These are phyloP conservation scores for Penicillium fuscoglaucum DNA, from an alignment of 2,329 filamentous ascomycete genomes.

Conservation along the genomic window DNA sequence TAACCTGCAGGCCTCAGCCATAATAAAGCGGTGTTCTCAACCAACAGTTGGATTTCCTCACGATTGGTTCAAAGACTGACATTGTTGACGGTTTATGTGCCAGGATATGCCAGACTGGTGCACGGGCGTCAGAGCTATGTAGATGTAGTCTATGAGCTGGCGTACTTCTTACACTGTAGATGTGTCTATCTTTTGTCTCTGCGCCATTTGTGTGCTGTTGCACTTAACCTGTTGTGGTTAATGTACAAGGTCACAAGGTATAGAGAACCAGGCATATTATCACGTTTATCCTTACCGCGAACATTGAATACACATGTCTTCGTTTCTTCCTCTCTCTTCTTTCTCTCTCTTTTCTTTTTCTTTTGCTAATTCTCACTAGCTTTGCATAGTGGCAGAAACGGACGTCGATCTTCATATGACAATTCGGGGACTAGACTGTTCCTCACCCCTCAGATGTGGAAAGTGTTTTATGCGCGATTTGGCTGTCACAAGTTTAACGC, in stretches of 20 bases:
- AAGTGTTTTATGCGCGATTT: background rate
- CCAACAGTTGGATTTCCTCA: background rate
- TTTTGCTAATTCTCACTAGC: background rate
- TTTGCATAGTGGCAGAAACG: background rate
- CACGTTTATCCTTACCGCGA: background rate
- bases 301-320: background rate
- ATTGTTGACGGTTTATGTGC: background rate
- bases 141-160: background rate
- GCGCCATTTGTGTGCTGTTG: background rate
- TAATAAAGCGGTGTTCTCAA: background rate
- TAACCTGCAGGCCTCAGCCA: background rate
- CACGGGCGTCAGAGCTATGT: background rate
- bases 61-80: background rate
- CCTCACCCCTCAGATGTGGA: background rate
- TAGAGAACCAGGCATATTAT: background rate
- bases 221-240: background rate
- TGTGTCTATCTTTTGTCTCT: background rate
- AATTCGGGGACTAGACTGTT: background rate
- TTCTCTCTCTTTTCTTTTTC: background rate
- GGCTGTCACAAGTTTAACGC: background rate
- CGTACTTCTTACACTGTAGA: background rate
- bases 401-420: conserved; percentile 3
- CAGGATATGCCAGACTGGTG: background rate
- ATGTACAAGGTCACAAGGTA: no score
- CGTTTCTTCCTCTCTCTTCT: background rate